These are phyloP conservation scores for Haberlea rhodopensis DNA, from an alignment of 257 asterid species.

Conservation along the genomic window DNA sequence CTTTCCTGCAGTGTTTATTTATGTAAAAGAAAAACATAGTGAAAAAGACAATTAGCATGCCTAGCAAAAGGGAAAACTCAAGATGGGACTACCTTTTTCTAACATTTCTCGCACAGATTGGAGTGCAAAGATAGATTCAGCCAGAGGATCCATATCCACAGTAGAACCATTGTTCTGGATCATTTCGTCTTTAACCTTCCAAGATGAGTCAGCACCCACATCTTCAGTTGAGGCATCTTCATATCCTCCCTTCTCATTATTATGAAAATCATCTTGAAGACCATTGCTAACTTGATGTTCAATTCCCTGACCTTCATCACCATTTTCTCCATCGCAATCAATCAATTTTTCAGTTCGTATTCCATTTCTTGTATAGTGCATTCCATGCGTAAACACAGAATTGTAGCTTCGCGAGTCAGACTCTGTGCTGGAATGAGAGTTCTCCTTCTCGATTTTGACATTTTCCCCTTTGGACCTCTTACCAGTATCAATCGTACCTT, in stretches of 20 bases:
- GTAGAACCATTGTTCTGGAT: conserved; percentile 43
- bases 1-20: conserved; percentile 1
- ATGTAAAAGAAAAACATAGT: conserved; percentile 7
- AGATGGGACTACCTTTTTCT: conserved; percentile 47
- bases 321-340: conserved; percentile 49
- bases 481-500: conserved; percentile 36
- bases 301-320: conserved; percentile 50
- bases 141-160: conserved; percentile 44
- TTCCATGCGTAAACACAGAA: conserved; percentile 74
- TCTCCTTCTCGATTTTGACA: conserved; percentile 84
- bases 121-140: conserved; percentile 45
- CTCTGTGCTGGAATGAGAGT: conserved; percentile 92
- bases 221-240: conserved; percentile 44
- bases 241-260: conserved; percentile 40
- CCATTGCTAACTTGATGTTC: conserved; percentile 39
- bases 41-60: conserved; percentile 7
- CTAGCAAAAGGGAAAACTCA: conserved; percentile 10
- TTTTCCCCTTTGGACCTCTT: conserved; percentile 61
- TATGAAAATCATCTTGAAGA: conserved; percentile 36
- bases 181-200: conserved; percentile 46
- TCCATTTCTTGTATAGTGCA: conserved; percentile 46
- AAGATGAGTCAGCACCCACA: conserved; percentile 50
- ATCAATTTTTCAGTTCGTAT: conserved; percentile 39
- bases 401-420: conserved; percentile 82
- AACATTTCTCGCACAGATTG: conserved; percentile 62